Base-by-base conservation (phyloP, 2,329 filamentous ascomycete genomes). In the Aspergillus brasiliensis region DNA sequence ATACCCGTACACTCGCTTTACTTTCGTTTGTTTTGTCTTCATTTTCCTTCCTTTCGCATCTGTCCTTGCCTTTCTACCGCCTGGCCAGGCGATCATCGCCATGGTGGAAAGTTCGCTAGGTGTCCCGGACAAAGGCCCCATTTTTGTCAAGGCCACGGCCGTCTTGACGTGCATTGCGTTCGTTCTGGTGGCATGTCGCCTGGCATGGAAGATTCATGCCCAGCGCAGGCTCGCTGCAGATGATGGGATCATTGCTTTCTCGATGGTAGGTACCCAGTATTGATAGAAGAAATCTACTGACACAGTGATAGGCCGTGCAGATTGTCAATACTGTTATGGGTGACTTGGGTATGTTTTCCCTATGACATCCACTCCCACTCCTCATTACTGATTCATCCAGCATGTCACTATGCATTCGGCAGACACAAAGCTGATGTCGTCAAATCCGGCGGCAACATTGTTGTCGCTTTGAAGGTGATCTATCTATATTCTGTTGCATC, bases 371-470 rank as follows among this genome's bases (percentile, higher is more conserved):
- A 13, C 17, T 25, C 5, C 8, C 3, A n/a, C 13, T 19, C 3
- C 19, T 3, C 1, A 27, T 38, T 38, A n/a, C 49, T 51, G 7
- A 37, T 11, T 38, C 21, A 10, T 13, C 8, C 13, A 57, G 56
- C 56, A 15, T 58, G 56, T 3, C 48, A 58, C 48, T 58, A 52
- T 15, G 56, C 47, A 8, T 58, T 58, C 34, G 56, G 56, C 25
- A 37, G 56, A 23, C 56, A 58, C 27, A 34, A 48, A 8, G 48
- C 37, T 25, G 56, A 58, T 6, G 25, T 58, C 2, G 38, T 47
- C 13, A 37, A 25, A 19, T 46, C 56, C 2, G 56, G 56, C n/a
- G 56, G 56, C 17, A 58, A 58, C 17, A 8, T 42, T 5, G 48
- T 58, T 4, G 38, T 58, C 1, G 48, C 56, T 15, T 10, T 58